Base-by-base conservation (phyloP, 768 basidiomycete species). In the Cystofilobasidium bisporidii region DNA sequence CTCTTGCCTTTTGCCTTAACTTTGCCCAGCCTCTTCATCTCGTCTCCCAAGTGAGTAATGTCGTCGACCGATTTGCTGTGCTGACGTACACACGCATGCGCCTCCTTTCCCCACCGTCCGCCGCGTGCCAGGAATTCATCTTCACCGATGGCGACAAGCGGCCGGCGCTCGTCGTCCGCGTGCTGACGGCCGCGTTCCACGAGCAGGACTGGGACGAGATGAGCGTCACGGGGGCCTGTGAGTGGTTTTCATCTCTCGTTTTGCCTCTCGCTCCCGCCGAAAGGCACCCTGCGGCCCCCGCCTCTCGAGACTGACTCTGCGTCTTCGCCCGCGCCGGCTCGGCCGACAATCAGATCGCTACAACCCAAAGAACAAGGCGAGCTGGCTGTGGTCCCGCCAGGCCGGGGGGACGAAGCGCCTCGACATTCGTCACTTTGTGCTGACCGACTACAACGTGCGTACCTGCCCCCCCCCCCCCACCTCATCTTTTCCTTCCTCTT, bases 351-450 rank as follows among this genome's bases (percentile, higher is more conserved):
- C n/a, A n/a, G n/a, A 77, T 69, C 67, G 71, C 22, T 78, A 78
- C 72, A 74, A 75, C 69, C 77, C 75, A 58, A 76, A 75, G 61
- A 75, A 74, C 48, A 76, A 76, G 70, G 77, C 77, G 5, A 76
- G 75, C 30, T 77, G 76, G 77, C 75, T 76, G 69, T 77, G 76
- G 76, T 76, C 75, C n/a, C 71, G 76, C 63, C 70, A 74, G 30
- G 75, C 69, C 61, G 72, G 71, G 45, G 76, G 74, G 3, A 71
- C 72, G 59, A 72, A 71, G 36, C 72, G 77, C 33, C 71, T 77
- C 55, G 71, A 65, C 3, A 72, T 75, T 69, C 61, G 71, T 28
- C 74, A 74, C 71, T 78, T 73, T 62, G 75, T 76, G 32, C 70
- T 78, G 61, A 78, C 77, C 47, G 75, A 76, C 62, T 78, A 75